phyloP scores from a whole-genome alignment of 176 grass and related monocot species.

The Bothriochloa decipiens region DNA sequence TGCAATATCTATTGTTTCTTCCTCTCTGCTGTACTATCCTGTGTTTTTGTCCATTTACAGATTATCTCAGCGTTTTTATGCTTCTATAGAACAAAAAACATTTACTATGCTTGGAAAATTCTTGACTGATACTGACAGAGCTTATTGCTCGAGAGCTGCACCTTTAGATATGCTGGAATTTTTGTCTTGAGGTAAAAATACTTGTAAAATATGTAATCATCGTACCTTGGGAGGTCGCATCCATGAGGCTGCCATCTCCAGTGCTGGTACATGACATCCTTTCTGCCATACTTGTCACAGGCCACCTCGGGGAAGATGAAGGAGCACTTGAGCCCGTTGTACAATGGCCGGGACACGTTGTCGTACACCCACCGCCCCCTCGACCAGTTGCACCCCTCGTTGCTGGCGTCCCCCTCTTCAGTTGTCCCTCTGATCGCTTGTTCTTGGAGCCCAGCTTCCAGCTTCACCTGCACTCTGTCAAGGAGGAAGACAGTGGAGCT shows the following conservation, averaged over 20 bases:
- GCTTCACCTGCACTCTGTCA: constrained; percentile 38
- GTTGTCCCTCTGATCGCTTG: background rate
- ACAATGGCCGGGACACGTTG: constrained; percentile 59
- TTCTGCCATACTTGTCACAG: constrained; percentile 75
- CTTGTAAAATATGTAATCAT: background rate
- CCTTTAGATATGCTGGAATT: background rate
- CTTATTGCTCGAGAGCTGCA: background rate
- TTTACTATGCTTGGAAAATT: background rate
- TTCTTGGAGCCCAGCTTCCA: background rate
- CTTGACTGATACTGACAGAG: background rate
- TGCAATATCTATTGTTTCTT: background rate
- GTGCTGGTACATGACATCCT: constrained; percentile 77
- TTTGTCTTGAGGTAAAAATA: background rate
- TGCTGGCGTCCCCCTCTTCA: background rate
- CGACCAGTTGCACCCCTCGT: constrained; percentile 56
- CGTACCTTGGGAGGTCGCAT: constrained; percentile 83
- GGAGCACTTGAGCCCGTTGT: constrained; percentile 59
- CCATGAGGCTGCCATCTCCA: constrained; percentile 93
- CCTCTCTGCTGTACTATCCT: background rate
- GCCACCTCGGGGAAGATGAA: constrained; percentile 81
- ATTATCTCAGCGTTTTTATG: background rate
- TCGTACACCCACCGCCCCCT: constrained; percentile 73
- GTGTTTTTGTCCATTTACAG: background rate
- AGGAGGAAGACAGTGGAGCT: constrained; percentile 54
- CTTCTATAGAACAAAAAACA: background rate